Conservation (phyloP, 331 rosid genomes). For the Malus hybrid region DNA sequence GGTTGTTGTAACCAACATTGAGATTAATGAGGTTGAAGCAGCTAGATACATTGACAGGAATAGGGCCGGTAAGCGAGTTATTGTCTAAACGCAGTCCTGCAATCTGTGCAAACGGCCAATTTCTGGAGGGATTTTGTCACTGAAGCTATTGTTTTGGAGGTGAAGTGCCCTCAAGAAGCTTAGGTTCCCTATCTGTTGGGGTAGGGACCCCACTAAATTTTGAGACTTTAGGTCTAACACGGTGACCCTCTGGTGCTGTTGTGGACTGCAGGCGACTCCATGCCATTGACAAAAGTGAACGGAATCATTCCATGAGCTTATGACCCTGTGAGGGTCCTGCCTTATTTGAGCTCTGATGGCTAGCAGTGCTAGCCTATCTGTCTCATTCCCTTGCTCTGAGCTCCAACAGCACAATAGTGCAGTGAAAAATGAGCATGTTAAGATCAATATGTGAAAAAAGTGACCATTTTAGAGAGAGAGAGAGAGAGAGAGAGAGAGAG, state of each 20-base stretch:
- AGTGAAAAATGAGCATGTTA: too few species aligned
- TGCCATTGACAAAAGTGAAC: neutral
- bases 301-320: neutral
- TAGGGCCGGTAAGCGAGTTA: neutral
- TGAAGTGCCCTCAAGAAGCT: too few species aligned
- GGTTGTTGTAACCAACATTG: neutral
- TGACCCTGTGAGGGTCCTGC: neutral
- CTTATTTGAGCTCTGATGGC: neutral
- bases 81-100: too few species aligned
- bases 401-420: neutral
- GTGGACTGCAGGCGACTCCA: neutral
- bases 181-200: neutral
- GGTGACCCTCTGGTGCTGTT: neutral
- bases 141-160: too few species aligned
- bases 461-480: neutral
- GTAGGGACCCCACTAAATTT: neutral
- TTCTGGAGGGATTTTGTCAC: too few species aligned
- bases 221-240: neutral
- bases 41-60: conserved; percentile 1
- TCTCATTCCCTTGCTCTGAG: neutral
- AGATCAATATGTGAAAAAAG: too few species aligned
- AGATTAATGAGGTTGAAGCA: conserved; percentile 3
- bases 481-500: neutral
- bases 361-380: neutral
- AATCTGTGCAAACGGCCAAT: too few species aligned